Percentiles rank a stretch among this genome's conserved stretches.
These are phyloP conservation scores for Thuidium tamariscinum DNA, from an alignment of 225 moss, liverwort and hornwort genomes.

Conservation along the genomic window DNA sequence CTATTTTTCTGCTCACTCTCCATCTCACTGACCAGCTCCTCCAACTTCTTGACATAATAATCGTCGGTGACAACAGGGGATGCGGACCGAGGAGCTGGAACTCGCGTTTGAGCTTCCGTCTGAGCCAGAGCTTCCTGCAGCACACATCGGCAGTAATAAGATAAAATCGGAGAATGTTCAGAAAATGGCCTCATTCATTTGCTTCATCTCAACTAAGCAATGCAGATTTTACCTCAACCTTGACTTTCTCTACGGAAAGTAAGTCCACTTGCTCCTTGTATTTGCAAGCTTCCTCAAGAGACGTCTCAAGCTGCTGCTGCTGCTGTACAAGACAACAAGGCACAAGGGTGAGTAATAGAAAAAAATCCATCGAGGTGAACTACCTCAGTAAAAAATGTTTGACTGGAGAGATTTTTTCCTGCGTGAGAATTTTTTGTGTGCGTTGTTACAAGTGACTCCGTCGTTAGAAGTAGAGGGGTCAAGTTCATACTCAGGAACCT, in stretches of 20 bases:
- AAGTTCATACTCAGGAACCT: neutral
- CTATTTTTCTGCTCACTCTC: conserved; percentile 46
- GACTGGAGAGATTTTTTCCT: neutral
- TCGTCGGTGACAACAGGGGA: conserved; percentile 27
- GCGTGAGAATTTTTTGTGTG: neutral
- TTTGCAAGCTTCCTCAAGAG: conserved; percentile 39
- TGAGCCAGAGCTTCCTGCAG: conserved; percentile 20
- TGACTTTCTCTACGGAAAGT: conserved; percentile 38
- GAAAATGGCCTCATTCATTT: neutral
- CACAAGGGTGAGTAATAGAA: neutral
- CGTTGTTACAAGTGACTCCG: neutral
- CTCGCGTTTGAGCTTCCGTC: neutral
- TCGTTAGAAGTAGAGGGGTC: neutral
- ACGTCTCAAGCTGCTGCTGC: conserved; percentile 40
- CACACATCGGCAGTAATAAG: neutral
- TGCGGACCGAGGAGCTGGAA: neutral
- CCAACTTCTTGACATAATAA: conserved; percentile 49
- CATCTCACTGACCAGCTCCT: conserved; percentile 44
- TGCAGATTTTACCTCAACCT: conserved; percentile 37
- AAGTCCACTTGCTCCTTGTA: conserved; percentile 36
- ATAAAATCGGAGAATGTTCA: neutral
- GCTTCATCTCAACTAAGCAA: neutral
- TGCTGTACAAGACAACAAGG: conserved; percentile 14
- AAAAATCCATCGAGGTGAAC: neutral
- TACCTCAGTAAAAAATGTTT: neutral